Base-by-base conservation (phyloP, 768 basidiomycete genomes). In the Postia placenta region DNA sequence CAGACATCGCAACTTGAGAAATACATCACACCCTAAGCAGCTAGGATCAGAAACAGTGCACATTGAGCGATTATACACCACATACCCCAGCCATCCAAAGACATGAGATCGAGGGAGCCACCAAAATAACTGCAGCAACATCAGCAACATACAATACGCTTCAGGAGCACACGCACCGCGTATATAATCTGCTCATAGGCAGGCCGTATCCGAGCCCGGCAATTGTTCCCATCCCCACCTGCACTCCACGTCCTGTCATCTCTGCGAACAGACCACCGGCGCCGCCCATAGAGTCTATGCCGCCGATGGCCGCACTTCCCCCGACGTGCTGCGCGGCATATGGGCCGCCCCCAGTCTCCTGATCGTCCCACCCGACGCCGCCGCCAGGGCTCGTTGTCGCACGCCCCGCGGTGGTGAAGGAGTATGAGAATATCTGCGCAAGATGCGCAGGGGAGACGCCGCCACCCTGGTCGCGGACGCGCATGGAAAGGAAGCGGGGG, bases 171-270 rank as follows among this genome's bases (percentile, higher is more conserved):
- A 61, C 73, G 47, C 52, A 81, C 76, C 70, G 79, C 14, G 85
- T 81, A 57, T 87, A 87, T 42, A 88, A 63, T 49, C 74, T 74
- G 64, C 85, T 87, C 87, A 89, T 87, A 11, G 86, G 87, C 46
- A 89, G 67, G 1, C 92, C 92, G 55, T 92, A 94, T 2, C 92
- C 92, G 25, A 94, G 67, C 0, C 92, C 92, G 5, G 92, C 91
- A 49, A 94, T 87, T 2, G 89, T 90, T n/a, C 92, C 92, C 60
- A 92, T 69, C 12, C 87, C 88, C 7, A 80, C 81, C 61, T 89
- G 85, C 35, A 92, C 57, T 5, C 87, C 85, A 58, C 85, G 83
- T 0, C 79, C 78, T 2, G 87, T 81, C 20, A 92, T 88, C 61
- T 89, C 89, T 19, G 78, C 75, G 58, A 92, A 91, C 28, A 92